Base-by-base conservation (phyloP, 768 basidiomycete species). In the Trametes gibbosa region DNA sequence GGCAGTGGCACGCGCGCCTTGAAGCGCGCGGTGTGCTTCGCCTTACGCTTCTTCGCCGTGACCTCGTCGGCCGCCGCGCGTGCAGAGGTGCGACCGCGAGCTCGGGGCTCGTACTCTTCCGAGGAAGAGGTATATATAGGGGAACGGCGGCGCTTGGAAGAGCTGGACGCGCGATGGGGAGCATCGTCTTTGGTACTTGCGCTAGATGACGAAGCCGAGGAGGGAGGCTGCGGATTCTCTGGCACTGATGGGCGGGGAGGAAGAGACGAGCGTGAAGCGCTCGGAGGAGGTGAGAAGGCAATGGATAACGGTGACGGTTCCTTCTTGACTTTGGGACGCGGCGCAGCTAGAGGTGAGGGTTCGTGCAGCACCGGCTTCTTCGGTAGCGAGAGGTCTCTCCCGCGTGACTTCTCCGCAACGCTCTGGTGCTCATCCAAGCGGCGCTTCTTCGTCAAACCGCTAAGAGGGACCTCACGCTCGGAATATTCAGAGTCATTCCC, bases 51-150 rank as follows among this genome's bases (percentile, higher is more conserved):
- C 39, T 69, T 67, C 37, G 73, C 75, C n/a, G 72, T 62, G 24
- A 54, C 61, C 40, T 58, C 61, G 29, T 32, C 29, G 29, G 5
- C 29, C 29, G 29, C 29, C 10, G 29, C 29, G 29, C 29, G 29
- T 10, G 29, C 29, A 10, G 5, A 4, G 5, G 29, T 32, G 29
- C 29, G 29, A 10, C 29, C 29, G 56, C 51, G 23, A 6, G 23
- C 41, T 27, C n/a, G 34, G 27, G 65, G 56, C 9, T 62, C 57
- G 9, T 49, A 77, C 66, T 85, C 84, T 50, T 87, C 83, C 39
- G 85, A 85, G 0, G 86, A 85, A 1, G 86, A 86, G 0, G 87
- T 87, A 61, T 85, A 87, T 50, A 84, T 79, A 0, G 84, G 85
- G 2, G 84, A 82, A 42, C 86, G 83, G 66, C 48, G 57, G 34